Percentiles rank a stretch among this genome's conserved stretches.
phyloP scores from a whole-genome alignment of 2,329 filamentous ascomycete species.

The Macrophomina tecta region DNA sequence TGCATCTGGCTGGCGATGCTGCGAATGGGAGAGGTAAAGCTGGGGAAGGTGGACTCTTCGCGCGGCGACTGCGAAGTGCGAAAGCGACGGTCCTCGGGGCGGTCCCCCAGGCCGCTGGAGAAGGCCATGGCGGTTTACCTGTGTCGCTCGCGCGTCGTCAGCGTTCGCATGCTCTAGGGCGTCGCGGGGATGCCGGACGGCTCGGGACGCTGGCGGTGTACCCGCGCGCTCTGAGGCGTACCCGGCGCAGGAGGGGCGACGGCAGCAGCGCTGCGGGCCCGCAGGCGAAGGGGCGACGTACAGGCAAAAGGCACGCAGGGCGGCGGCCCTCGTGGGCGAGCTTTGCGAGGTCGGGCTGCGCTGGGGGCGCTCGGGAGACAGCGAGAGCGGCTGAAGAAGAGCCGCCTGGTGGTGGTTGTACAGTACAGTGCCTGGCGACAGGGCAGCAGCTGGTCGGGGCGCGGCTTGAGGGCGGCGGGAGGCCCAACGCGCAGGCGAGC shows the following conservation, averaged over 20 bases:
- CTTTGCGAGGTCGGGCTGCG: slow-evolving; percentile 3
- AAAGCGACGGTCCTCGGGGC: slow-evolving; percentile 82
- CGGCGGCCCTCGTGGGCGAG: slow-evolving; percentile 14
- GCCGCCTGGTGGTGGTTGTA: slow-evolving; percentile 27
- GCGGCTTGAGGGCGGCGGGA: slow-evolving; percentile 8
- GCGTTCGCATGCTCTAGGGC: slow-evolving; percentile 7
- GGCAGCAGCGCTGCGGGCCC: not conserved
- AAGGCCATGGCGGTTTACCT: slow-evolving; percentile 62
- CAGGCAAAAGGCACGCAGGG: slow-evolving; percentile 26
- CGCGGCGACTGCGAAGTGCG: slow-evolving; percentile 77
- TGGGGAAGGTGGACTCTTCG: slow-evolving; percentile 74
- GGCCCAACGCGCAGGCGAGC: slow-evolving; percentile 11
- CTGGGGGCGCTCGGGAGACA: slow-evolving; percentile 21
- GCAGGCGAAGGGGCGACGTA: slow-evolving; percentile 12
- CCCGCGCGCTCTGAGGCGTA: slow-evolving; percentile 10
- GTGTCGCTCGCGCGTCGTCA: slow-evolving; percentile 18
- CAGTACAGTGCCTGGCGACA: slow-evolving; percentile 25
- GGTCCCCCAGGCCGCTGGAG: slow-evolving; percentile 65
- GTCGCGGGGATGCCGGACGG: slow-evolving; percentile 8
- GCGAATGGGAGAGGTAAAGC: slow-evolving; percentile 73
- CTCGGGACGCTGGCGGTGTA: slow-evolving; percentile 12
- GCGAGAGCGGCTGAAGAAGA: slow-evolving; percentile 20
- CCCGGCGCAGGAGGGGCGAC: not conserved
- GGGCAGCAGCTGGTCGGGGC: slow-evolving; percentile 26
- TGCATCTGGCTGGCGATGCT: slow-evolving; percentile 68